phyloP scores from a whole-genome alignment of 495 filamentous ascomycete species.

The Sporormia fimetaria region DNA sequence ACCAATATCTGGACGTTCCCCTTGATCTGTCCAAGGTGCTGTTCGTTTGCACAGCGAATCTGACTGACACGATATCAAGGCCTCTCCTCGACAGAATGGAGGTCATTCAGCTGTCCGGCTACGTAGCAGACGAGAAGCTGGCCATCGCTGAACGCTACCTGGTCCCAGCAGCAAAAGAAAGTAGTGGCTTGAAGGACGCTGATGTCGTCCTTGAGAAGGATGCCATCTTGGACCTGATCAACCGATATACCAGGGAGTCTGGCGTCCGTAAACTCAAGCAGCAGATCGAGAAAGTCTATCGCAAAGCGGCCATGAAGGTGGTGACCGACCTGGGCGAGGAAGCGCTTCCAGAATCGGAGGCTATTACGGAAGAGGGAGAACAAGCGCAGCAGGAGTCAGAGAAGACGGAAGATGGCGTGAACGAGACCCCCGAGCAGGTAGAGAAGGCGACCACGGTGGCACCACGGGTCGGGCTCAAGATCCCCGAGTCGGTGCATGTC shows the following conservation, averaged over 20 bases:
- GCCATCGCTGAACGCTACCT: slow-evolving; percentile 92
- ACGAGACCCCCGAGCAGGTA: slow-evolving; percentile 46
- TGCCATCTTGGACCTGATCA: slow-evolving; percentile 93
- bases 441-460: slow-evolving; percentile 60
- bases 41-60: slow-evolving; percentile 98
- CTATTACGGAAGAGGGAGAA: slow-evolving; percentile 81
- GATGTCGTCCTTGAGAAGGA: slow-evolving; percentile 72
- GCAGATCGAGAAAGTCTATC: slow-evolving; percentile 98
- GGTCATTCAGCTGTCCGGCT: slow-evolving; percentile 90
- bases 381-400: slow-evolving; percentile 60
- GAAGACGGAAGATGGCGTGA: slow-evolving; percentile 48
- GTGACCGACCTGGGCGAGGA: slow-evolving; percentile 90
- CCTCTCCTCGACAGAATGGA: slow-evolving; percentile 97
- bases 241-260: slow-evolving; percentile 93
- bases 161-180: slow-evolving; percentile 78
- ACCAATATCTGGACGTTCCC: slow-evolving; percentile 98
- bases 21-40: slow-evolving; percentile 96
- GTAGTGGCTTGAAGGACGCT: slow-evolving; percentile 81
- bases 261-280: slow-evolving; percentile 98
- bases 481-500: slow-evolving; percentile 81
- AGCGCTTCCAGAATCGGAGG: slow-evolving; percentile 66
- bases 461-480: slow-evolving; percentile 68
- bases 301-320: slow-evolving; percentile 94
- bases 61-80: slow-evolving; percentile 95
- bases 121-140: slow-evolving; percentile 98